A percentile compares a stretch with the other conserved stretches of the same genome.
These are phyloP conservation scores for Colletotrichum graminicola DNA, from an alignment of 2,329 filamentous ascomycete genomes.

Conservation along the genomic window DNA sequence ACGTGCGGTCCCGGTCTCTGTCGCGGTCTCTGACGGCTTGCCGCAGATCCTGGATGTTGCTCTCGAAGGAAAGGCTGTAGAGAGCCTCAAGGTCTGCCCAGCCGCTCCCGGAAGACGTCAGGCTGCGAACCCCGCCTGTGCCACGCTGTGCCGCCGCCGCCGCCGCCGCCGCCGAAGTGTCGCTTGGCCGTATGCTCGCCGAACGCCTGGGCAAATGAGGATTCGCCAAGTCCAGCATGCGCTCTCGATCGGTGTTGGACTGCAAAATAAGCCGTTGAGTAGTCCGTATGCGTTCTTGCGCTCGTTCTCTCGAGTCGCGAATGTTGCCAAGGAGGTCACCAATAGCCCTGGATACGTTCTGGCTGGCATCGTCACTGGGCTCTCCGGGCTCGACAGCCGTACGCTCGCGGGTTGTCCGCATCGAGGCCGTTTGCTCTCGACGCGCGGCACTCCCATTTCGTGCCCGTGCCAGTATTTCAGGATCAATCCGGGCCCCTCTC, in stretches of 20 bases:
- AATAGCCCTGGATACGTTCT: constrained; percentile 53
- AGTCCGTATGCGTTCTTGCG: constrained; percentile 51
- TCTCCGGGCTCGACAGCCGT: constrained; percentile 9
- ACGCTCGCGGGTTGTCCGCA: constrained; percentile 24
- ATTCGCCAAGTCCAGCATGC: constrained; percentile 25
- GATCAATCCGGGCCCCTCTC: constrained; percentile 30
- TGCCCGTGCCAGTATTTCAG: constrained; percentile 48
- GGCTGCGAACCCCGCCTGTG: constrained; percentile 19
- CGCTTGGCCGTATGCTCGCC: constrained; percentile 28
- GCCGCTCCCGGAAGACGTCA: constrained; percentile 43
- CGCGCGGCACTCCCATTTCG: constrained; percentile 49
- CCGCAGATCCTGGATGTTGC: constrained; percentile 46
- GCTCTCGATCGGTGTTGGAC: constrained; percentile 33
- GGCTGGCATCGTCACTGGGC: constrained; percentile 42
- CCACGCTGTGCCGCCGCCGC: constrained; percentile 15
- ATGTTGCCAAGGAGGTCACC: constrained; percentile 55
- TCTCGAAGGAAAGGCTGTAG: constrained; percentile 53
- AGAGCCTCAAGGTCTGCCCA: constrained; percentile 60
- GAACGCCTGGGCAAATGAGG: constrained; percentile 30
- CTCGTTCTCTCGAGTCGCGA: constrained; percentile 53
- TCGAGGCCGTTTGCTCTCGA: constrained; percentile 17
- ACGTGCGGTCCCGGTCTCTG: constrained; percentile 50
- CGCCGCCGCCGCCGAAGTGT: constrained; percentile 16
- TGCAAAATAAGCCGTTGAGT: constrained; percentile 49
- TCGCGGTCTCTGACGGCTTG: constrained; percentile 49